These are phyloP conservation scores for Phytopythium kandeliae DNA, from an alignment of 352 stramenopile genomes.

Conservation along the genomic window DNA sequence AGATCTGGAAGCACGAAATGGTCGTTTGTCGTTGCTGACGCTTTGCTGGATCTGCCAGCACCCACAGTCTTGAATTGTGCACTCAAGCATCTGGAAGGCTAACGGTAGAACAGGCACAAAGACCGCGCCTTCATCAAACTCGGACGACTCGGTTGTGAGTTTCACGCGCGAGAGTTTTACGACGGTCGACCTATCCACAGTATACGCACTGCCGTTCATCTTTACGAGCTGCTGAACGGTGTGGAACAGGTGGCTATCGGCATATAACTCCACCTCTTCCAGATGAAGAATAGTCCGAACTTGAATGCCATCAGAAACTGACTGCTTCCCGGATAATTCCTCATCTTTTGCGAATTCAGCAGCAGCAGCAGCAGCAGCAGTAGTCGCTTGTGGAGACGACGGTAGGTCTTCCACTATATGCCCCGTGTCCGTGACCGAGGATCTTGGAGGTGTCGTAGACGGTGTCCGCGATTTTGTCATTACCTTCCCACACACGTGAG, in stretches of 20 bases:
- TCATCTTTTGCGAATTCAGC: too few species aligned
- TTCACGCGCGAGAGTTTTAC: slow-evolving; percentile 27
- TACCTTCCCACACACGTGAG: slow-evolving; percentile 30
- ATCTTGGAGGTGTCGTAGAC: not conserved
- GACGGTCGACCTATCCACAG: slow-evolving; percentile 16
- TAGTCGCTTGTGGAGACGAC: too few species aligned
- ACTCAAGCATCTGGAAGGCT: slow-evolving; percentile 71
- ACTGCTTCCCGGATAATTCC: too few species aligned
- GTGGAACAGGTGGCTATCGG: slow-evolving; percentile 29
- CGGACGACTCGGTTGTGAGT: slow-evolving; percentile 57
- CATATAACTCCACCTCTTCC: slow-evolving; percentile 46
- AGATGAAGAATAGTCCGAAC: slow-evolving; percentile 36
- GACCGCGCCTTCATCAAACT: slow-evolving; percentile 53
- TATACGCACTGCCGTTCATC: not conserved
- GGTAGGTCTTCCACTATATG: too few species aligned
- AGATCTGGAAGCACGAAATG: not conserved
- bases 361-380: too few species aligned
- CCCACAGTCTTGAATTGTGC: slow-evolving; percentile 47
- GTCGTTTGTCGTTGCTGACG: not conserved
- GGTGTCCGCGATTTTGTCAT: not conserved
- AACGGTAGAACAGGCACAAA: slow-evolving; percentile 61
- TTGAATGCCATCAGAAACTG: slow-evolving; percentile 1
- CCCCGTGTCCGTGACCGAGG: not conserved
- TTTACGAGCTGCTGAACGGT: slow-evolving; percentile 26
- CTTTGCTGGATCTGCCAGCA: slow-evolving; percentile 12